Evolutionary conservation across 1,284 basidiomycete species (phyloP).

Genomic region (Leccinum variabile): DNA sequence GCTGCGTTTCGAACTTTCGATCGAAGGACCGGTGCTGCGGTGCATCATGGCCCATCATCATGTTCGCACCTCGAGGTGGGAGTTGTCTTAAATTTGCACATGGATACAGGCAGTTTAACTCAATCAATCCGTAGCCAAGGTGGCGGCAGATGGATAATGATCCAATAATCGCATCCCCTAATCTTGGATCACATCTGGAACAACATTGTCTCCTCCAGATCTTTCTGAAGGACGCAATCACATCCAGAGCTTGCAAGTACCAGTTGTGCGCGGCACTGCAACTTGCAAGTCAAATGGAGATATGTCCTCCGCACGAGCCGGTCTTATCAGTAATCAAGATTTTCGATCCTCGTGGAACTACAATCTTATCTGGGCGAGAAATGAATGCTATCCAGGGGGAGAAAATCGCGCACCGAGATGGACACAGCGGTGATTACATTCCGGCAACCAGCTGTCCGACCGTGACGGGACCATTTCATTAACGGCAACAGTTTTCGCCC

Average conservation of each 20-base stretch:
- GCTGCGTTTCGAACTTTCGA: background rate
- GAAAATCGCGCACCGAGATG: background rate
- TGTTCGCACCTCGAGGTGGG: background rate
- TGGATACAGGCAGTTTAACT: background rate
- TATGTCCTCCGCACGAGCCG: background rate
- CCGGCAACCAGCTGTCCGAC: background rate
- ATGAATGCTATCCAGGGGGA: background rate
- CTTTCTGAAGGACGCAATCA: background rate
- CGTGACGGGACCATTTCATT: background rate
- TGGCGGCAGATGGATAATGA: background rate
- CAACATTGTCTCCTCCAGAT: background rate
- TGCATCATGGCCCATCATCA: background rate
- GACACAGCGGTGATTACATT: background rate
- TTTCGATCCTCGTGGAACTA: background rate
- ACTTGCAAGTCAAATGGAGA: background rate
- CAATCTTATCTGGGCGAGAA: background rate
- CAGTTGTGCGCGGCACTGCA: background rate
- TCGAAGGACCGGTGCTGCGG: background rate
- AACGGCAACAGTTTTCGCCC: background rate
- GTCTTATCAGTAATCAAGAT: background rate
- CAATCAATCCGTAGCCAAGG: background rate
- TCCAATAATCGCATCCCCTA: background rate
- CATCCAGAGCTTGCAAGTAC: background rate
- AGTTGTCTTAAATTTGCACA: background rate
- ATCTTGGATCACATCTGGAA: background rate